Evolutionary conservation across 495 filamentous ascomycete species (phyloP), one percentile per base, ranked within the genome.

Genomic region (Penicillium egyptiacum): DNA sequence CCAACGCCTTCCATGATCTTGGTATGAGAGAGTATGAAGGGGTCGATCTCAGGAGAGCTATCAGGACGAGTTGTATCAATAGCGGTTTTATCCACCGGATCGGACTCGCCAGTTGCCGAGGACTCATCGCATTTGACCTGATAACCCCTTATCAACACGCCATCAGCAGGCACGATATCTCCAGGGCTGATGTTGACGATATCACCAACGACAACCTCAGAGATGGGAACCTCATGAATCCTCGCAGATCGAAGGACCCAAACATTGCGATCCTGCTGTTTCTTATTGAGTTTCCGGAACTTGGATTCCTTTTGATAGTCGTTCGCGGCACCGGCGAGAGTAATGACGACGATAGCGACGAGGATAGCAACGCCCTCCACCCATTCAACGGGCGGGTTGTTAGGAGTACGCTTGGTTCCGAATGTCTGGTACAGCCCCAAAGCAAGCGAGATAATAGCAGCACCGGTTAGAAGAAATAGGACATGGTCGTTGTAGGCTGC

Each of bases 1-100:
- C 89, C 89, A 42, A 90, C 81, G 22, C 90, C 90, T 74, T 94
- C 91, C 57, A 89, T 86, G 56, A 95, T 87, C 60, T 90, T 90
- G 11, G 85, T 83, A 31, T 91, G 91, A 8, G 91, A 94, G 49
- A 92, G 82, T 57, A 94, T 92, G 61, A 83, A 83, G 20, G 86
- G 72, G 55, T 77, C 80, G 7, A 59, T 12, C 17, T 56, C 45
- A 44, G 87, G 80, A 16, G 35, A 31, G 23, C n/a, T n/a, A 30
- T 16, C 19, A 12, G 30, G 25, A 33, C 86, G 7, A 17, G 14
- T 37, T n/a, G 86, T 7, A 83, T 45, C 78, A 69, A 61, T 78
- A 87, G 30, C 87, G 84, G 20, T 88, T 85, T 57, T 92, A 85
- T 26, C 76, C 79, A 28, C 79, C 54, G 48, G 74, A 69, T 71